Evolutionary conservation across 805 yeast genomes (phyloP).

Genomic region (Lipomyces yamanashiensis): DNA sequence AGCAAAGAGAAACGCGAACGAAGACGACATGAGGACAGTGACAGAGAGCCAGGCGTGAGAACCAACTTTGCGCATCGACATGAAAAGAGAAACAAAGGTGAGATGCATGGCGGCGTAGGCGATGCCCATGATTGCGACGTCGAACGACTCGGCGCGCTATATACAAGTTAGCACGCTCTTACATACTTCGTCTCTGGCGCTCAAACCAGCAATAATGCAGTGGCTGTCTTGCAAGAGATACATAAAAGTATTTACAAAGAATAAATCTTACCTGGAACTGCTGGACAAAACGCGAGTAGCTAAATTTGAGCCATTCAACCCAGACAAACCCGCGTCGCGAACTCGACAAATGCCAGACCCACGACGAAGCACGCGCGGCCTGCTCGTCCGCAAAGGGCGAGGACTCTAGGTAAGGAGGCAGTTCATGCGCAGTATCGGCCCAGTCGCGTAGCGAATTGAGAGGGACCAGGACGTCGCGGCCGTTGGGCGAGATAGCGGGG

Average conservation of each 20-base stretch:
- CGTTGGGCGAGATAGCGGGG: constrained; percentile 28
- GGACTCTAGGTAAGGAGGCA: constrained; percentile 19
- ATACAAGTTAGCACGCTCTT: constrained; percentile 1
- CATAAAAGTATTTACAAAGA: not conserved
- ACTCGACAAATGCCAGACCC: constrained; percentile 51
- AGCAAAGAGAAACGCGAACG: constrained; percentile 83
- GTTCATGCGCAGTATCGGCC: constrained; percentile 39
- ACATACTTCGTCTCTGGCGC: not conserved
- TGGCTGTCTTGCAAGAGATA: not conserved
- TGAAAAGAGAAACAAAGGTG: constrained; percentile 73
- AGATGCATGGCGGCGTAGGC: constrained; percentile 90
- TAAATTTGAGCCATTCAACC: constrained; percentile 46
- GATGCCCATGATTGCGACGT: constrained; percentile 72
- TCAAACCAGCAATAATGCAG: too few relatives aligned
- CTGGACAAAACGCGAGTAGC: constrained; percentile 43
- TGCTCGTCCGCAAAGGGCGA: constrained; percentile 1
- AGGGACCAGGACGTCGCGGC: constrained; percentile 48
- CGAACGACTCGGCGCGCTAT: constrained; percentile 79
- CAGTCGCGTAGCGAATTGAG: constrained; percentile 42
- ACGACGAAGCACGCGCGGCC: constrained; percentile 44
- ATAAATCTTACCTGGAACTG: constrained; percentile 34
- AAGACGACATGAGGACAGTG: constrained; percentile 75
- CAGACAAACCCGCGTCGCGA: constrained; percentile 48
- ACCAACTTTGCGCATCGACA: constrained; percentile 76
- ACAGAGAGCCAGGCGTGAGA: constrained; percentile 87